These are phyloP conservation scores for Ceriops zippeliana DNA, from an alignment of 345 rosid genomes.

Conservation along the genomic window DNA sequence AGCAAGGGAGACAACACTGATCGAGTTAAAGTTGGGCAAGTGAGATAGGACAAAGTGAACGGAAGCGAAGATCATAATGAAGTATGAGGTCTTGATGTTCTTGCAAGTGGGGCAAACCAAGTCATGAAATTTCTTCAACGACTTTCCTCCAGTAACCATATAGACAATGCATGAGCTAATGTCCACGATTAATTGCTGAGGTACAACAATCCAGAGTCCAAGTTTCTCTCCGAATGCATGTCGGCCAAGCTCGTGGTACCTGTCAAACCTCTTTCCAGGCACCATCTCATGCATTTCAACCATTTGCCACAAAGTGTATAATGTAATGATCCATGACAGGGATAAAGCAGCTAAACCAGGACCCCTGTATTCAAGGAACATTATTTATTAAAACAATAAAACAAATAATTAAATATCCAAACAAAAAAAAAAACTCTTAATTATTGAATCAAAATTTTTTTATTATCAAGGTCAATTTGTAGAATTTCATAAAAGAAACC, in stretches of 20 bases:
- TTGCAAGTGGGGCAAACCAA: slow-evolving; percentile 47
- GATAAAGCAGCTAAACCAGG: slow-evolving; percentile 51
- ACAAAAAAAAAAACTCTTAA: no score
- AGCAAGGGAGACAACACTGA: slow-evolving; percentile 52
- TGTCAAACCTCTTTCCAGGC: slow-evolving; percentile 68
- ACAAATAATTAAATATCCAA: no score
- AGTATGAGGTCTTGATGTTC: slow-evolving; percentile 47
- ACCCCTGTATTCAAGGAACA: slow-evolving; percentile 42
- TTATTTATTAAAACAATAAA: not conserved
- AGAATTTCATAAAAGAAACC: no score
- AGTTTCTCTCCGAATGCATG: slow-evolving; percentile 76
- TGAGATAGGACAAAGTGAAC: slow-evolving; percentile 67
- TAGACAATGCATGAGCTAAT: slow-evolving; percentile 63
- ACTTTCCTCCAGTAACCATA: slow-evolving; percentile 85
- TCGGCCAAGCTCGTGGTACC: slow-evolving; percentile 79
- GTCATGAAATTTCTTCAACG: slow-evolving; percentile 64
- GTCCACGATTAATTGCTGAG: slow-evolving; percentile 70
- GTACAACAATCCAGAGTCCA: slow-evolving; percentile 75
- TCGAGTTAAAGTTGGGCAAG: slow-evolving; percentile 76
- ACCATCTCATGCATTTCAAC: slow-evolving; percentile 85
- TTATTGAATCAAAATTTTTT: no score
- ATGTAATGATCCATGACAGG: slow-evolving; percentile 66
- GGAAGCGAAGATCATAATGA: slow-evolving; percentile 70
- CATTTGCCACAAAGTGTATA: slow-evolving; percentile 90
- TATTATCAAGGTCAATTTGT: no score